A percentile compares a stretch with the other conserved stretches of the same genome.
Conservation (phyloP, 1,284 basidiomycete species). For the Boletus semigastroideus region DNA sequence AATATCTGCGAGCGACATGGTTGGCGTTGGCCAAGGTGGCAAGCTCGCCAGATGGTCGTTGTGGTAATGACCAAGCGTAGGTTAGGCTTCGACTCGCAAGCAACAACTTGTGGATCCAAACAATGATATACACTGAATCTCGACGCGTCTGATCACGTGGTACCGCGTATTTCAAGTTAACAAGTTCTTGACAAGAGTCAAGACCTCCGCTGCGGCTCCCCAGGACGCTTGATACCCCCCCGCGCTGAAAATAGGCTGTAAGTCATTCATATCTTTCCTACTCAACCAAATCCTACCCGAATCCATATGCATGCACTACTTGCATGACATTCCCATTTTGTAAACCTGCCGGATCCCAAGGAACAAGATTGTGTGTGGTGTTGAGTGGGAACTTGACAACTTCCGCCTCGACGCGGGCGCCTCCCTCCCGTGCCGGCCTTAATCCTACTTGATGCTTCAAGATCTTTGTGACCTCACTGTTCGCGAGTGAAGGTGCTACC, state of each 20-base stretch:
- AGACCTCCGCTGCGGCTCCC: slow-evolving; percentile 49
- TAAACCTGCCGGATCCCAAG: slow-evolving; percentile 21
- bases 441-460: slow-evolving; percentile 63
- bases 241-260: slow-evolving; percentile 31
- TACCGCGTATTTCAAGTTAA: slow-evolving; percentile 22
- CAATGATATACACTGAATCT: slow-evolving; percentile 24
- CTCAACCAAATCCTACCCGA: slow-evolving; percentile 41
- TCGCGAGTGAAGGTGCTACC: slow-evolving; percentile 39
- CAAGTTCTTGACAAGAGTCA: slow-evolving; percentile 29
- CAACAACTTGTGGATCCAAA: slow-evolving; percentile 18
- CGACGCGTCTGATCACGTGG: slow-evolving; percentile 33
- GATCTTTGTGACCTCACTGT: slow-evolving; percentile 41
- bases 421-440: slow-evolving; percentile 56
- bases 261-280: slow-evolving; percentile 1
- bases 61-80: slow-evolving; percentile 7
- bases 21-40: slow-evolving; percentile 16
- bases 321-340: slow-evolving; percentile 34
- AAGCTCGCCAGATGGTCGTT: slow-evolving; percentile 10
- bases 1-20: slow-evolving; percentile 59
- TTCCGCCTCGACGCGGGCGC: slow-evolving; percentile 58
- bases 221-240: slow-evolving; percentile 57
- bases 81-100: background rate
- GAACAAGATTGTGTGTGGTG: slow-evolving; percentile 29
- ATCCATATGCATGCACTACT: slow-evolving; percentile 66
- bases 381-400: slow-evolving; percentile 40